phyloP scores from a whole-genome alignment of 805 yeast species.

The Monosporozyma unispora region DNA sequence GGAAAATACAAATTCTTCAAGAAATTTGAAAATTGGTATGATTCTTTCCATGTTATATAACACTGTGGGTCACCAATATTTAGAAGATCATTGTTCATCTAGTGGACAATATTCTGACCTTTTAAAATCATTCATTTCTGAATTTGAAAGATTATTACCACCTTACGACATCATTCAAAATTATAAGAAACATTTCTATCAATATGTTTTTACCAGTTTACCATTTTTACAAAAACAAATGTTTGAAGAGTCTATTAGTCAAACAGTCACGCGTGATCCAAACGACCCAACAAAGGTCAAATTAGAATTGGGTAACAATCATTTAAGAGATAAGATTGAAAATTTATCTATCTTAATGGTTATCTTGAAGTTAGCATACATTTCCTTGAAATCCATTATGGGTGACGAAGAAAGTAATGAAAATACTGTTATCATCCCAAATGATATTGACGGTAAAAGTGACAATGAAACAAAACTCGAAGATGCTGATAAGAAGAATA shows the following conservation, averaged over 20 bases:
- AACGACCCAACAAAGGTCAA: slow-evolving; percentile 14
- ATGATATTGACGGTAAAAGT: background rate
- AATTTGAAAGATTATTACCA: slow-evolving; percentile 21
- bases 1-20: slow-evolving; percentile 18
- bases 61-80: slow-evolving; percentile 16
- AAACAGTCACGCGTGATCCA: slow-evolving; percentile 15
- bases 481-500: background rate
- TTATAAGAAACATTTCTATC: slow-evolving; percentile 23
- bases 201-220: slow-evolving; percentile 20
- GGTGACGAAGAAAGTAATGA: background rate
- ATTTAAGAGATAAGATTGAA: slow-evolving; percentile 24
- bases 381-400: slow-evolving; percentile 17
- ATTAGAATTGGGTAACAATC: slow-evolving; percentile 20
- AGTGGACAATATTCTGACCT: slow-evolving; percentile 22
- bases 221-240: slow-evolving; percentile 22
- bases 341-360: slow-evolving; percentile 20
- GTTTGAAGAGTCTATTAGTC: slow-evolving; percentile 25
- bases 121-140: slow-evolving; percentile 15
- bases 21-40: slow-evolving; percentile 17
- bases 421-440: background rate
- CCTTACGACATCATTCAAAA: slow-evolving; percentile 17
- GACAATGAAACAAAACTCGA: background rate
- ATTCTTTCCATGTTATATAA: slow-evolving; percentile 16
- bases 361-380: slow-evolving; percentile 22
- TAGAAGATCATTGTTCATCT: slow-evolving; percentile 23